Evolutionary conservation across 139 green algal species (phyloP).

Genomic region (Chlamydomonas incerta): DNA sequence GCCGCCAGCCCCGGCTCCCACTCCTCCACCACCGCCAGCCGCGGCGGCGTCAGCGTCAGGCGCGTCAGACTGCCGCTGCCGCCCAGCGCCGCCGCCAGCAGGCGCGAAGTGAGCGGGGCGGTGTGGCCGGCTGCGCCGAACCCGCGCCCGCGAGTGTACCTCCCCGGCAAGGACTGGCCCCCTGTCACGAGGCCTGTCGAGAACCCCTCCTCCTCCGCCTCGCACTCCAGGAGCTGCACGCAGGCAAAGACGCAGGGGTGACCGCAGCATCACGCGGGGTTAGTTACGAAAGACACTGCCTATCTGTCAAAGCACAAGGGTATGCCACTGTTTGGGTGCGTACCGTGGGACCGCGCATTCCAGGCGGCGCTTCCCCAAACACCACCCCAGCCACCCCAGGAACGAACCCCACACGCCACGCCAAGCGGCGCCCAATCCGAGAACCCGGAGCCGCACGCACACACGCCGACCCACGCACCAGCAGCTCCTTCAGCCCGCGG

Average conservation of each 20-base stretch:
- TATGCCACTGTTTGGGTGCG: no score
- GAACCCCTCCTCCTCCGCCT: not conserved
- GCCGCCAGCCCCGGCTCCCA: not conserved
- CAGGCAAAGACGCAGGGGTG: not conserved
- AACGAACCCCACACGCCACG: no score
- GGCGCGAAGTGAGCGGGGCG: not conserved
- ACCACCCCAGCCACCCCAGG: no score
- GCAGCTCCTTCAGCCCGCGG: not conserved
- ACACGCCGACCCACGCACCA: not conserved
- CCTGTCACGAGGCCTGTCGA: no score
- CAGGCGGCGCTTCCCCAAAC: no score
- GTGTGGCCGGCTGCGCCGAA: not conserved
- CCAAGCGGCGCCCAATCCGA: no score
- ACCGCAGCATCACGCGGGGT: no score
- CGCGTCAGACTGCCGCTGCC: not conserved
- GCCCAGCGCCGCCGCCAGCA: conserved; percentile 4
- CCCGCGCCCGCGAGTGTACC: not conserved
- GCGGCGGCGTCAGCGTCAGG: not conserved
- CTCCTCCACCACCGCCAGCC: not conserved
- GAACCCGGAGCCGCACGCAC: no score
- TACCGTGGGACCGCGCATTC: no score
- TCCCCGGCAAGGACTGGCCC: no score
- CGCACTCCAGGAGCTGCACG: not conserved
- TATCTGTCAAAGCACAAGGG: no score
- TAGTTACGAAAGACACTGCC: no score